Percentiles rank a stretch among this genome's conserved stretches.
Conservation (phyloP, 768 basidiomycete species). For the Symmetrospora coprosmae region DNA sequence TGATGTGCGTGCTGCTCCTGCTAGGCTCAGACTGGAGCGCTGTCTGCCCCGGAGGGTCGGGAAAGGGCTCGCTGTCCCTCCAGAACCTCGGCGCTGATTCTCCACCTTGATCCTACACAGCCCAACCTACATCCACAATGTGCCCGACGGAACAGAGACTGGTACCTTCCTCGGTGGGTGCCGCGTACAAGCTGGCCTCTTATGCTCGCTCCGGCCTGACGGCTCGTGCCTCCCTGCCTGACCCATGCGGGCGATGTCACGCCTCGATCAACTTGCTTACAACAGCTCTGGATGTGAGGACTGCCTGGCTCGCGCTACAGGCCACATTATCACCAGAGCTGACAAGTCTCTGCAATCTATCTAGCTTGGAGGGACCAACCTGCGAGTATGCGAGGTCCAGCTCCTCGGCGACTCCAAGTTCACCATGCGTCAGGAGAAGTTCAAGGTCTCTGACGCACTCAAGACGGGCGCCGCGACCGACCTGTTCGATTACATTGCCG, state of each 20-base stretch:
- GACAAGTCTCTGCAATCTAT: neutral
- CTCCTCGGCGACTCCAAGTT: constrained; percentile 84
- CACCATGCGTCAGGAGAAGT: constrained; percentile 82
- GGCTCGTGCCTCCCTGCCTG: too few species aligned
- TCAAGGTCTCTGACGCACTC: constrained; percentile 80
- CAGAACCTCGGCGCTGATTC: constrained; percentile 28
- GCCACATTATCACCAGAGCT: neutral
- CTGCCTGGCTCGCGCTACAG: neutral
- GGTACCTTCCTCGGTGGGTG: constrained; percentile 75
- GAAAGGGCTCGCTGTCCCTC: neutral
- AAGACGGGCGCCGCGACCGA: constrained; percentile 80
- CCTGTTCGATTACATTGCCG: constrained; percentile 93
- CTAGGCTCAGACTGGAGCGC: neutral
- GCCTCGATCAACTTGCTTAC: too few species aligned
- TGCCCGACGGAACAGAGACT: constrained; percentile 82
- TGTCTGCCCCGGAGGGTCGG: neutral
- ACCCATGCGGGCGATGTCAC: too few species aligned
- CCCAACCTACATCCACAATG: constrained; percentile 87
- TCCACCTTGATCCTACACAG: constrained; percentile 39
- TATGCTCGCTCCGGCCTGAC: too few species aligned
- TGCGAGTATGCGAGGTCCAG: constrained; percentile 64
- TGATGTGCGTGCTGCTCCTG: constrained; percentile 49
- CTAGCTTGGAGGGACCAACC: constrained; percentile 78
- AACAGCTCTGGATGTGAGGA: constrained; percentile 7
- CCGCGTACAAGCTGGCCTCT: too few species aligned